Evolutionary conservation across 2,329 filamentous ascomycete genomes (phyloP).

Genomic region (Clathrospora elynae): DNA sequence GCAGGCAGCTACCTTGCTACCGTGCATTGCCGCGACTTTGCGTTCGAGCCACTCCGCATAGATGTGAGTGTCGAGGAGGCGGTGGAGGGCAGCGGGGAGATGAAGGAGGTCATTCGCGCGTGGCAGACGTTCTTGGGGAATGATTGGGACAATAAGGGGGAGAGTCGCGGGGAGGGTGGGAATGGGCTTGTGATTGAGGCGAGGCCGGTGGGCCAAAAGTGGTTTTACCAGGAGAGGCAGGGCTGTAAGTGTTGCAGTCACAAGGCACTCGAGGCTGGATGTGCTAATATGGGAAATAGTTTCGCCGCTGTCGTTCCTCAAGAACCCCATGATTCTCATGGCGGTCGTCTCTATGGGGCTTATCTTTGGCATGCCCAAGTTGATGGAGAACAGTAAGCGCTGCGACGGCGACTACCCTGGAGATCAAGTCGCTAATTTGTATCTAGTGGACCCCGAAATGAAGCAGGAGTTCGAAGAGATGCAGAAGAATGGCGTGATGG

Average conservation of each 20-base stretch:
- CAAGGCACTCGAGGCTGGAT: background rate
- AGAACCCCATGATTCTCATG: conserved; percentile 97
- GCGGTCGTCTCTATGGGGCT: conserved; percentile 80
- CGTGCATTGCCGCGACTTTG: conserved; percentile 73
- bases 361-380: conserved; percentile 90
- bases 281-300: conserved; percentile 57
- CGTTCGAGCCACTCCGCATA: conserved; percentile 79
- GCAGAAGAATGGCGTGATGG: conserved; percentile 75
- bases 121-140: conserved; percentile 90
- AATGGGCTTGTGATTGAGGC: conserved; percentile 63
- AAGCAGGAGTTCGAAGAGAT: conserved; percentile 90
- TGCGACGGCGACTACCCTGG: background rate
- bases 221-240: conserved; percentile 76
- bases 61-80: conserved; percentile 62
- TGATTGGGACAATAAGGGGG: conserved; percentile 86
- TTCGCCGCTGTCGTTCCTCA: conserved; percentile 79
- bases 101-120: conserved; percentile 59
- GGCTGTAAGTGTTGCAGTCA: conserved; percentile 65
- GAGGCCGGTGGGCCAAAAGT: conserved; percentile 66
- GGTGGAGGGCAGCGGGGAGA: conserved; percentile 37
- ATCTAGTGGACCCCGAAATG: conserved; percentile 92
- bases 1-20: conserved; percentile 80
- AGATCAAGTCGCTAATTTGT: conserved; percentile 12
- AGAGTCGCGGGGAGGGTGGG: conserved; percentile 55
- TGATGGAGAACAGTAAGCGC: conserved; percentile 88